These are phyloP conservation scores for Pythium phragmitis DNA, from an alignment of 352 stramenopile genomes.

Conservation along the genomic window DNA sequence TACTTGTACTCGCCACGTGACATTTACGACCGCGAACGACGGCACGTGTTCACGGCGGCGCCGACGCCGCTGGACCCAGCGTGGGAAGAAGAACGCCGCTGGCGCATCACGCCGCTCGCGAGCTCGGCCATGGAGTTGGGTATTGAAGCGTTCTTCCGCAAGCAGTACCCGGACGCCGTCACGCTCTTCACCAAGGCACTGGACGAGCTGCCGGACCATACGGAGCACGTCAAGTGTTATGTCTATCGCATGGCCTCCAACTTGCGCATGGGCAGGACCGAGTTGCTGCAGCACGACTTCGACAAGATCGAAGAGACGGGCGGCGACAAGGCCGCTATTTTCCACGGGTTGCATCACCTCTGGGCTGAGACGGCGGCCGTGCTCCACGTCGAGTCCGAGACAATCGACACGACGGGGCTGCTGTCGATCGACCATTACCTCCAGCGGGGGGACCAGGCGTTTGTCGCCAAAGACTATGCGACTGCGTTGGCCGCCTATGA, in stretches of 20 bases:
- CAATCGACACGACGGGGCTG: slow-evolving; percentile 12
- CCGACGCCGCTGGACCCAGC: slow-evolving; percentile 24
- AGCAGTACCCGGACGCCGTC: slow-evolving; percentile 58
- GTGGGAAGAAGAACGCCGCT: slow-evolving; percentile 42
- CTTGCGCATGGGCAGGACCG: slow-evolving; percentile 52
- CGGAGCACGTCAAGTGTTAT: slow-evolving; percentile 72
- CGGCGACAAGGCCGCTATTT: slow-evolving; percentile 72
- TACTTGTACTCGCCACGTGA: slow-evolving; percentile 61
- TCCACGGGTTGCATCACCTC: slow-evolving; percentile 66
- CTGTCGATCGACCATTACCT: slow-evolving; percentile 62
- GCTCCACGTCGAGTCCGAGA: slow-evolving; percentile 33
- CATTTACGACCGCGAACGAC: slow-evolving; percentile 52
- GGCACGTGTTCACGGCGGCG: slow-evolving; percentile 49
- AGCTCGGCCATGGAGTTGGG: slow-evolving; percentile 52
- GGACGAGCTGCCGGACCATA: slow-evolving; percentile 50
- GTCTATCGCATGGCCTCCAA: slow-evolving; percentile 75
- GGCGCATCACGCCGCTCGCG: slow-evolving; percentile 41
- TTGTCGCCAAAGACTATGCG: slow-evolving; percentile 59
- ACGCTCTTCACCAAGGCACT: slow-evolving; percentile 47
- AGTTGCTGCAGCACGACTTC: slow-evolving; percentile 51
- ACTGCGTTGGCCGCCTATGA: slow-evolving; percentile 53
- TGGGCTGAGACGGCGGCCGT: slow-evolving; percentile 65
- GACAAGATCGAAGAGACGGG: slow-evolving; percentile 52
- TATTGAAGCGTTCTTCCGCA: slow-evolving; percentile 71
- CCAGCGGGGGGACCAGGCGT: slow-evolving; percentile 55